These are phyloP conservation scores for Tylopilus intermedius DNA, from an alignment of 768 basidiomycete genomes.

Conservation along the genomic window DNA sequence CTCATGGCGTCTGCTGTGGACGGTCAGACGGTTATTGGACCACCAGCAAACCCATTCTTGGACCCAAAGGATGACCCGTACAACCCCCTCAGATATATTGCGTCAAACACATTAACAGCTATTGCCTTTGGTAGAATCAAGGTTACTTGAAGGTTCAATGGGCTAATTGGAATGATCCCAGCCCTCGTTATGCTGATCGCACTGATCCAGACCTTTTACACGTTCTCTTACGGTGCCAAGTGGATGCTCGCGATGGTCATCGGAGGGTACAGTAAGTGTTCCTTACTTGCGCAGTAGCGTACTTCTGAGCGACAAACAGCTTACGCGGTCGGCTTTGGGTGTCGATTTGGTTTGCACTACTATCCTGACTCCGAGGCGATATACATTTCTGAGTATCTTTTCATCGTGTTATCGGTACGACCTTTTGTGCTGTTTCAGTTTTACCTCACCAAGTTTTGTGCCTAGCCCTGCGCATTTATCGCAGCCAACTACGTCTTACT, in stretches of 20 bases:
- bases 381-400: slow-evolving; percentile 54
- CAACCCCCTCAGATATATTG: slow-evolving; percentile 54
- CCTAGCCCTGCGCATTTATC: slow-evolving; percentile 70
- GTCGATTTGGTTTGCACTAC: slow-evolving; percentile 50
- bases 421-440: slow-evolving; percentile 7
- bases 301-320: slow-evolving; percentile 30
- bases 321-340: slow-evolving; percentile 51
- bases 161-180: not conserved
- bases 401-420: slow-evolving; percentile 52
- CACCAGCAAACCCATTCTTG: slow-evolving; percentile 10
- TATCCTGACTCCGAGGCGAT: slow-evolving; percentile 49
- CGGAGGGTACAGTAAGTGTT: slow-evolving; percentile 51
- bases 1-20: not conserved
- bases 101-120: slow-evolving; percentile 47
- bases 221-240: slow-evolving; percentile 42
- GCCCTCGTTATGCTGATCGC: slow-evolving; percentile 37
- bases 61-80: slow-evolving; percentile 50
- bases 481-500: slow-evolving; percentile 65
- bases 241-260: slow-evolving; percentile 62
- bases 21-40: slow-evolving; percentile 1
- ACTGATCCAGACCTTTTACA: slow-evolving; percentile 40
- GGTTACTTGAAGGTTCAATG: not conserved
- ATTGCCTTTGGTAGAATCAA: slow-evolving; percentile 42
- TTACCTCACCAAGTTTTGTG: not conserved
- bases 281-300: not conserved